A percentile compares a stretch with the other conserved stretches of the same genome.
Evolutionary conservation across 192 early-diverging fungal genomes (phyloP).

Genomic region (Entophlyctis helioformis): DNA sequence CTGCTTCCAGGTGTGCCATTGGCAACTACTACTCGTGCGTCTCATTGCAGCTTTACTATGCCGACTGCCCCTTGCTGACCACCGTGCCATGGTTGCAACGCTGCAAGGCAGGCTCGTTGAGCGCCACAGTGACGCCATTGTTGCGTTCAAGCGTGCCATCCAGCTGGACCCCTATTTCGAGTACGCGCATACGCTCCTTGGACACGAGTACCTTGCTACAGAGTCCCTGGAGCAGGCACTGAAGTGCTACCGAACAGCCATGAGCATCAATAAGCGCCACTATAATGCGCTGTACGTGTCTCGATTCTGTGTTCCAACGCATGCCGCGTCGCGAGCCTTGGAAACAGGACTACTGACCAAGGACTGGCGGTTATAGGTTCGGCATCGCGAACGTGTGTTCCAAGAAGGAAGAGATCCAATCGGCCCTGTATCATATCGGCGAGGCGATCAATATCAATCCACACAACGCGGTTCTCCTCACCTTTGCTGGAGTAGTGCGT

Average conservation of each 20-base stretch:
- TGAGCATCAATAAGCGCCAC: conserved; percentile 60
- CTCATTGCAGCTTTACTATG: too few species aligned
- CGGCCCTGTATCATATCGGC: conserved; percentile 62
- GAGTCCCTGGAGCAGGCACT: conserved; percentile 68
- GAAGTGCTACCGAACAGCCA: conserved; percentile 57
- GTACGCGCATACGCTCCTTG: conserved; percentile 76
- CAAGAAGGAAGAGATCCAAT: conserved; percentile 57
- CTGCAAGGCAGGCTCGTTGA: too few species aligned
- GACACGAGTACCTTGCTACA: conserved; percentile 65
- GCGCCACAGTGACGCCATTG: too few species aligned
- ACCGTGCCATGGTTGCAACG: neutral
- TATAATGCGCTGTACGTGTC: conserved; percentile 71
- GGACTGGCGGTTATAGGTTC: conserved; percentile 32
- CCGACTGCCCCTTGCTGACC: neutral
- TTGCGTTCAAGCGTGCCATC: conserved; percentile 38
- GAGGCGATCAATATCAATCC: conserved; percentile 62
- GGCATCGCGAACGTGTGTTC: conserved; percentile 65
- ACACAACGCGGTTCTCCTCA: conserved; percentile 57
- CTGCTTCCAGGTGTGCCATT: conserved; percentile 13
- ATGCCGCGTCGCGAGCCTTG: neutral
- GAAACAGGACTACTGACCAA: neutral
- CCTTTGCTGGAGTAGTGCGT: conserved; percentile 57
- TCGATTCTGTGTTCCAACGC: conserved; percentile 3
- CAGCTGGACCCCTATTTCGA: conserved; percentile 51
- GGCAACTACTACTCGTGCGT: conserved; percentile 29